Evolutionary conservation across 306 rosid genomes (phyloP).

Genomic region (Inga laurina): DNA sequence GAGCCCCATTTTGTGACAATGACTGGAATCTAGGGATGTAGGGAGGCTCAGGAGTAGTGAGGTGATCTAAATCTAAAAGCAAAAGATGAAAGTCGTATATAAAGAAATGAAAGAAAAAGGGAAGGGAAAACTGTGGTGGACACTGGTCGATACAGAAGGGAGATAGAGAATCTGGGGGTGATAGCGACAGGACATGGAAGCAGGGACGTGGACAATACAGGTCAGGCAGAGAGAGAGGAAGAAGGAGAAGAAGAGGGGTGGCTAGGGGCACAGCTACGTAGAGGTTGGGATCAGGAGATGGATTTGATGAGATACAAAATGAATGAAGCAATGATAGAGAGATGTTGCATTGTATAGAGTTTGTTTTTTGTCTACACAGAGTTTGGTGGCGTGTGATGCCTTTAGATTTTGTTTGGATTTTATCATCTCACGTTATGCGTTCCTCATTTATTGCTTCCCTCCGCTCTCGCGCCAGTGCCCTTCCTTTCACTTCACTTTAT

Average conservation of each 20-base stretch:
- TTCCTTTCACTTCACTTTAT: not conserved
- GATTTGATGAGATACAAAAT: not conserved
- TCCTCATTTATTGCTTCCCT: slow-evolving; percentile 29
- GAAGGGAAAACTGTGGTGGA: not conserved
- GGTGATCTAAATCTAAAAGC: not conserved
- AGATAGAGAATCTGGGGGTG: slow-evolving; percentile 58
- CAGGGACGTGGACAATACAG: slow-evolving; percentile 69
- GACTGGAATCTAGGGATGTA: slow-evolving; percentile 17
- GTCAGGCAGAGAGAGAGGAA: slow-evolving; percentile 16
- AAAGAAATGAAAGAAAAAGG: not conserved
- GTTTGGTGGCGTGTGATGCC: slow-evolving; percentile 18
- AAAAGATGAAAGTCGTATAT: not conserved
- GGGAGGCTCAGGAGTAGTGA: not conserved
- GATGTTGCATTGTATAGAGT: not conserved
- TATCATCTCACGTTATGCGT: slow-evolving; percentile 69
- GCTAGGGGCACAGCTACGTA: slow-evolving; percentile 29
- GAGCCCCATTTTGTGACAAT: slow-evolving; percentile 26
- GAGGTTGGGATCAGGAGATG: not conserved
- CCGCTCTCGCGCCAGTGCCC: not conserved
- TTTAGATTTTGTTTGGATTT: slow-evolving; percentile 58
- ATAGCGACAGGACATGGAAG: slow-evolving; percentile 62
- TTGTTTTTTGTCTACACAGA: not conserved
- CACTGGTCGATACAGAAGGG: not conserved
- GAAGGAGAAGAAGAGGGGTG: not conserved
- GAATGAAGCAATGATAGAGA: not conserved